Conservation (phyloP, 2,329 filamentous ascomycete genomes). For the Macrophomina pseudophaseolina region DNA sequence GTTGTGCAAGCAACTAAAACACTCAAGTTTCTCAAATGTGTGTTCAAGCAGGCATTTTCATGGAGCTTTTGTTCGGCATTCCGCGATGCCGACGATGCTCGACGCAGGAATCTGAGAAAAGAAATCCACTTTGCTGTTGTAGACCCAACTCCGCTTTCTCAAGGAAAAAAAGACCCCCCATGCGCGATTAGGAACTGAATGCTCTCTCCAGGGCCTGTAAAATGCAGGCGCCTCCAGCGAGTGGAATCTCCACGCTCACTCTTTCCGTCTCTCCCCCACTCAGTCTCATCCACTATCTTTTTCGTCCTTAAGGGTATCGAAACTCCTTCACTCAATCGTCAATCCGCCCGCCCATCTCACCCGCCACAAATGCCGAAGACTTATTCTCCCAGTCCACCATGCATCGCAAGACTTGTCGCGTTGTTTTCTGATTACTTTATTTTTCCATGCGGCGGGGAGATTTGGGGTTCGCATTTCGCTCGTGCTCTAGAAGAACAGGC, state of each 20-base stretch:
- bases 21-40: too few species aligned
- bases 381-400: neutral
- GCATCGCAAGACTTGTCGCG: too few species aligned
- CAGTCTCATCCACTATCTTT: neutral
- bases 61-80: neutral
- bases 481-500: conserved; percentile 47
- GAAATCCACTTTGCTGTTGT: neutral
- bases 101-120: neutral
- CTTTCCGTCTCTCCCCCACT: neutral
- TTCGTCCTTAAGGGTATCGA: neutral
- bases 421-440: too few species aligned
- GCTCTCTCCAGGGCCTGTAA: neutral
- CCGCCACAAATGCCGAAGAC: neutral
- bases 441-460: too few species aligned
- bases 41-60: too few species aligned
- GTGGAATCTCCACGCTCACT: neutral
- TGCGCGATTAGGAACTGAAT: neutral
- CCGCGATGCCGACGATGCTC: neutral
- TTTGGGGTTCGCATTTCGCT: neutral
- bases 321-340: neutral
- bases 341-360: neutral
- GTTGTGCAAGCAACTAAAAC: too few species aligned
- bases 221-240: neutral
- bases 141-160: neutral
- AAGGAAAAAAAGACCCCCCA: neutral